Evolutionary conservation across 106 monocot species (phyloP), one percentile per base, ranked within the genome.

Genomic region (Posidonia australis): DNA sequence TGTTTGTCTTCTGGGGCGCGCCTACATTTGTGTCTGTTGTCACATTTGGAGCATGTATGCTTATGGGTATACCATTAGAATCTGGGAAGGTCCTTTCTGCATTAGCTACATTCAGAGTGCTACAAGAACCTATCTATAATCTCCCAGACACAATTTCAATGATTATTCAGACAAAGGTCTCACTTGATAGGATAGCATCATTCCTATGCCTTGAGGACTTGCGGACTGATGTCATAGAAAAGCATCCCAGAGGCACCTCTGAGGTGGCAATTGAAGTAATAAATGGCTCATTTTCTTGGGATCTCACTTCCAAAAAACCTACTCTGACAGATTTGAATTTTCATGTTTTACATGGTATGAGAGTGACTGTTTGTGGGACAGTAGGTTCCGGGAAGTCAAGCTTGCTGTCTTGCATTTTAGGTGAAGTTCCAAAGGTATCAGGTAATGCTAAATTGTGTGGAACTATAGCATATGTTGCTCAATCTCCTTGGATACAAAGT

Each of bases 401-500:
- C 70, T 77, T 94, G 73, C 55, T 94, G 12, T 77, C 84, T 30
- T 83, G 89, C 77, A 84, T 90, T 42, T 58, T 98, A 47, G 96
- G 96, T 57, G 84, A 98, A 75, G 29, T 90, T 10, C 82, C 90
- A 19, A 98, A 83, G 59, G 25, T 84, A 21, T 82, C 80, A 29
- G 90, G 96, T 30, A 64, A 58, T 20, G 77, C 84, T 17, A 80
- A 67, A 44, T 52, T 87, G 47, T 84, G 84, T 54, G 90, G 90
- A 16, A 70, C 67, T 13, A 81, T 74, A 0, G 87, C 96, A 24
- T 98, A 98, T 81, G 87, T 98, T 53, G 64, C 89, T 13, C 90
- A 98, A 21, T 87, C 90, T 28, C 82, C 96, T 31, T 98, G 96
- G 96, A 90, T 98, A 74, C 96, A 96, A 65, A 96, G 90, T 62